Percentiles rank a stretch among this genome's conserved stretches.
Evolutionary conservation across 768 basidiomycete genomes (phyloP).

Genomic region (Mycena haematopus): DNA sequence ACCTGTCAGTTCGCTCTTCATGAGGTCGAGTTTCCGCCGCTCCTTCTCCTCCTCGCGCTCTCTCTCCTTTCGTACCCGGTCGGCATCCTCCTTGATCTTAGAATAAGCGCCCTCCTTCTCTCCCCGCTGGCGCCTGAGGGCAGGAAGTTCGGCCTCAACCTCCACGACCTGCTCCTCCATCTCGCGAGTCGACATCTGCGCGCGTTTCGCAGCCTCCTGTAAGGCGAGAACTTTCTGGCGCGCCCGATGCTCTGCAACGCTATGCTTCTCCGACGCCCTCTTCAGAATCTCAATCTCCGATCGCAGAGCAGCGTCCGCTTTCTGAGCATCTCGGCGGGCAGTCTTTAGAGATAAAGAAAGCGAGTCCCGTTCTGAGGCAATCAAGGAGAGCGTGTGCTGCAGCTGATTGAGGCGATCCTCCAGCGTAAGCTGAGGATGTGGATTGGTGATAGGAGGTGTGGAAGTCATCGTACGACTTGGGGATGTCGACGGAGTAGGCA

Average conservation of each 20-base stretch:
- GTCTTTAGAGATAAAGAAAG: conserved; percentile 76
- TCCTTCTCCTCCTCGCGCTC: conserved; percentile 56
- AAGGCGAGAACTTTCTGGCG: conserved; percentile 87
- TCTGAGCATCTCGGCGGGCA: conserved; percentile 81
- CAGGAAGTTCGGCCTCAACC: conserved; percentile 53
- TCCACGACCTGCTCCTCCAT: conserved; percentile 53
- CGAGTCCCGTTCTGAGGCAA: conserved; percentile 71
- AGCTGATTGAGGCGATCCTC: conserved; percentile 75
- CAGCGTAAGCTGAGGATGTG: conserved; percentile 51
- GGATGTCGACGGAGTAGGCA: conserved; percentile 50
- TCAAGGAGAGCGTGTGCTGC: conserved; percentile 65
- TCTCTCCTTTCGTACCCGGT: conserved; percentile 49
- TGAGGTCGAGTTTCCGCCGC: conserved; percentile 59
- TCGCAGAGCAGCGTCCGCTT: conserved; percentile 80
- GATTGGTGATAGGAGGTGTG: conserved; percentile 39
- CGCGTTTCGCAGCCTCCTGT: conserved; percentile 87
- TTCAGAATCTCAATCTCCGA: conserved; percentile 86
- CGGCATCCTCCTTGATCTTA: conserved; percentile 56
- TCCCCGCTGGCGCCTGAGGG: conserved; percentile 43
- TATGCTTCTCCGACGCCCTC: conserved; percentile 81
- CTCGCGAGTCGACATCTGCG: conserved; percentile 60
- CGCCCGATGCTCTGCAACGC: conserved; percentile 75
- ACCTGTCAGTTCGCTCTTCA: conserved; percentile 62
- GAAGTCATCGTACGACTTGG: conserved; percentile 38
- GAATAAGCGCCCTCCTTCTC: conserved; percentile 51